phyloP scores from a whole-genome alignment of 2,329 filamentous ascomycete genomes.

The Alternaria triticimaculans region DNA sequence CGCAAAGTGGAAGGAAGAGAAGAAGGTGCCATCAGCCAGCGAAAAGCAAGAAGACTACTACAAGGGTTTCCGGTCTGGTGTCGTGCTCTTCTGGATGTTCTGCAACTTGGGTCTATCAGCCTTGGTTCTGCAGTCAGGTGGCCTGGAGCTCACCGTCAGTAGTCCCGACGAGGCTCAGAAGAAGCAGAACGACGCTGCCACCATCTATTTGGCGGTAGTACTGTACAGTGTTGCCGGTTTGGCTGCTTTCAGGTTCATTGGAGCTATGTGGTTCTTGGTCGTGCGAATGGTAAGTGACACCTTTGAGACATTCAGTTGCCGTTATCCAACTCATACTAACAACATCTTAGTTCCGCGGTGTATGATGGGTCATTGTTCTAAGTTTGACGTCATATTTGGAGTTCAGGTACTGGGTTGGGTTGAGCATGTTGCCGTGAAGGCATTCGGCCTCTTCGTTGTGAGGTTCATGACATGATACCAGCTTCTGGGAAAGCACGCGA shows the following conservation, averaged over 20 bases:
- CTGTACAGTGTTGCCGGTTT: conserved; percentile 88
- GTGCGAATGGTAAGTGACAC: conserved; percentile 48
- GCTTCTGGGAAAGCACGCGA: conserved; percentile 9
- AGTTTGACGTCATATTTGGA: background rate
- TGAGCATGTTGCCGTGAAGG: conserved; percentile 6
- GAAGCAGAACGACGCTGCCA: conserved; percentile 65
- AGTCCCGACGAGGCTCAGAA: conserved; percentile 49
- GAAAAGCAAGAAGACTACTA: conserved; percentile 99
- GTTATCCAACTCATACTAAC: conserved; percentile 32
- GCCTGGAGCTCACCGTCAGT: conserved; percentile 65
- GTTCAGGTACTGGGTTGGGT: conserved; percentile 10
- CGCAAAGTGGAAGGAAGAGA: conserved; percentile 75
- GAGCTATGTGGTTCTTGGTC: conserved; percentile 90
- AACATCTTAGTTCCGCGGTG: conserved; percentile 57
- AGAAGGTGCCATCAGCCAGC: conserved; percentile 63
- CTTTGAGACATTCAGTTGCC: background rate
- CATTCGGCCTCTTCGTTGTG: conserved; percentile 1
- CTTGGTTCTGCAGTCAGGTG: conserved; percentile 84
- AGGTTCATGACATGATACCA: conserved; percentile 29
- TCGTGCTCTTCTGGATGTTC: conserved; percentile 96
- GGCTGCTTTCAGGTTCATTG: conserved; percentile 84
- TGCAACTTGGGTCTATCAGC: conserved; percentile 89
- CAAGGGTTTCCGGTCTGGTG: conserved; percentile 89
- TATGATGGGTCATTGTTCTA: conserved; percentile 32
- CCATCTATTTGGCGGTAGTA: conserved; percentile 85